Base-by-base conservation (phyloP, 495 filamentous ascomycete genomes). In the Penicillium herquei region DNA sequence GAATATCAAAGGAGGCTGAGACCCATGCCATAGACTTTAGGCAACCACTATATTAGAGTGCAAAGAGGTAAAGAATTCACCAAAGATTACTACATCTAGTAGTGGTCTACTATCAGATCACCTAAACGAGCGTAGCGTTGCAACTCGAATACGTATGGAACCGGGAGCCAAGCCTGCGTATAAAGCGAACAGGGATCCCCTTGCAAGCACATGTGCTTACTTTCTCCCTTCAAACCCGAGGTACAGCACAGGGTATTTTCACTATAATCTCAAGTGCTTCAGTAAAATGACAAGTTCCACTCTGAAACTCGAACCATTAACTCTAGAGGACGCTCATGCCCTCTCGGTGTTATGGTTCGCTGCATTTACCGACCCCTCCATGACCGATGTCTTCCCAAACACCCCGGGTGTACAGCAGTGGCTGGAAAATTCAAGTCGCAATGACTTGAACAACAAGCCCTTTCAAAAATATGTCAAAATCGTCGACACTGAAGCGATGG, bases 391-490 rank as follows among this genome's bases (percentile, higher is more conserved):
- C 10, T 58, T 63, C 37, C 69, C 69, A 6, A 46, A 69, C 45
- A 71, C 69, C 2, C 66, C 64, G 3, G 57, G 53, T 1, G 37
- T 63, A 9, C 66, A 56, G 3, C 16, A 66, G 51, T 71, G 69
- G 67, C 58, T 58, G 48, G 52, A 55, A 5, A 45, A 63, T 8
- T 54, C 53, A 39, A 65, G 55, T 47, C 46, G 30, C 10, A 11
- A 54, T 18, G 66, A 70, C 39, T 48, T 70, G 44, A 39, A 39
- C 16, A 42, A 66, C 10, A 64, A 65, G 43, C 64, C 66, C 0
- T 60, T 54, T 12, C 59, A 68, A 31, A 57, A 56, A 21, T 71
- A 70, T 26, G 6, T 71, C 7, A 71, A 70, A 45, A 44, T 71
- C 3, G 40, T 68, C 17, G 69, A 71, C 33, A 48, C 64, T 1